Conservation (phyloP, 148 eudicot species). For the Camellia granthamiana region DNA sequence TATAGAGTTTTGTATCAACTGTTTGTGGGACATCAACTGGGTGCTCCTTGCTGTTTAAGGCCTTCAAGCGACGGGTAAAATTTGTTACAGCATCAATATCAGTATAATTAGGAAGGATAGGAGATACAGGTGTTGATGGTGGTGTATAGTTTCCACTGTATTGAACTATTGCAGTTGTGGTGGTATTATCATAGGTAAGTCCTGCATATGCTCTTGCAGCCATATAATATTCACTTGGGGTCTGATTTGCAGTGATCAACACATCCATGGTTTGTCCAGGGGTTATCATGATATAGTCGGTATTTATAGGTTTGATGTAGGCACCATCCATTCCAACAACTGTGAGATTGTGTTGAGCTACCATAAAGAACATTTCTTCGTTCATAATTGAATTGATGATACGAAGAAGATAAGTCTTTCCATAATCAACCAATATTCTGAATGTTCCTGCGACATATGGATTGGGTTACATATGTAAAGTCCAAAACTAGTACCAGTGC, state of each 20-base stretch:
- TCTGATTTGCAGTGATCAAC: slow-evolving; percentile 23
- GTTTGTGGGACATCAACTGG: slow-evolving; percentile 22
- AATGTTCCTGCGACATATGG: slow-evolving; percentile 14
- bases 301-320: slow-evolving; percentile 25
- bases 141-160: slow-evolving; percentile 14
- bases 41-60: slow-evolving; percentile 12
- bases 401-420: slow-evolving; percentile 32
- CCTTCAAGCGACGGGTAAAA: slow-evolving; percentile 12
- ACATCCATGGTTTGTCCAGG: slow-evolving; percentile 36
- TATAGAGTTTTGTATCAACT: neutral
- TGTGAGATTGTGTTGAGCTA: slow-evolving; percentile 23
- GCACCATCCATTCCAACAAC: slow-evolving; percentile 28
- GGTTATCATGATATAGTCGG: slow-evolving; percentile 27
- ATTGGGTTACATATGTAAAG: neutral
- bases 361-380: slow-evolving; percentile 26
- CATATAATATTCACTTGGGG: slow-evolving; percentile 24
- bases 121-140: slow-evolving; percentile 13
- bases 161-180: slow-evolving; percentile 28
- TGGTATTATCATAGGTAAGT: slow-evolving; percentile 19
- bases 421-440: slow-evolving; percentile 15
- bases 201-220: slow-evolving; percentile 19
- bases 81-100: slow-evolving; percentile 11
- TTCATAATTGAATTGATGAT: slow-evolving; percentile 26
- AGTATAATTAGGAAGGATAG: slow-evolving; percentile 21
- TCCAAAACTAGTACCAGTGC: neutral